Percentiles rank a stretch among this genome's conserved stretches.
Evolutionary conservation across 768 basidiomycete species (phyloP).

Genomic region (Lenzites betulinus): DNA sequence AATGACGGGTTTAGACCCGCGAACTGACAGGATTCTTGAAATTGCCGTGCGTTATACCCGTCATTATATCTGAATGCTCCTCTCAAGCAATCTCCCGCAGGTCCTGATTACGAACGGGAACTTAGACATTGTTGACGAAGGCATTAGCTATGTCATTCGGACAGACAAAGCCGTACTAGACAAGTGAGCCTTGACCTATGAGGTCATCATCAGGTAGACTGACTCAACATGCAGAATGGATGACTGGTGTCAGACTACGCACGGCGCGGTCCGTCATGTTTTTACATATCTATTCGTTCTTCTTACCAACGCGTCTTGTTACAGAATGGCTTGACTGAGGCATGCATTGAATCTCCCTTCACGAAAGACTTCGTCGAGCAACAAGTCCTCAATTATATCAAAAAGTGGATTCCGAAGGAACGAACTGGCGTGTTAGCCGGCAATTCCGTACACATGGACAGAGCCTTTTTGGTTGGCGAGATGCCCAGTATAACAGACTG

Average conservation of each 20-base stretch:
- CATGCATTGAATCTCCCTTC: constrained; percentile 74
- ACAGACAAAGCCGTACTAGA: constrained; percentile 73
- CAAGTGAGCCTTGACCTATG: constrained; percentile 45
- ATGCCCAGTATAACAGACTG: constrained; percentile 83
- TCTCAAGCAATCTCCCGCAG: constrained; percentile 39
- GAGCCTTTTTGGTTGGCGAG: constrained; percentile 65
- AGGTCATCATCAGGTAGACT: not conserved
- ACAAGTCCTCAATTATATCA: constrained; percentile 73
- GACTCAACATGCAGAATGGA: constrained; percentile 61
- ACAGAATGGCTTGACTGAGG: constrained; percentile 80
- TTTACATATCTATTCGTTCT: constrained; percentile 8
- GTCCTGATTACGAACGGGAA: constrained; percentile 89
- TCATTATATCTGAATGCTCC: not conserved
- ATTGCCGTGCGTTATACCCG: constrained; percentile 56
- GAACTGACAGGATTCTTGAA: constrained; percentile 74
- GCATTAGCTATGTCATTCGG: constrained; percentile 73
- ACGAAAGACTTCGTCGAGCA: constrained; percentile 59
- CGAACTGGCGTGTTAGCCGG: constrained; percentile 77
- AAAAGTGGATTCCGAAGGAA: constrained; percentile 77
- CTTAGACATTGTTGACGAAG: constrained; percentile 77
- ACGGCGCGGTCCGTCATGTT: constrained; percentile 57
- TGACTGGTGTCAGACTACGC: constrained; percentile 84
- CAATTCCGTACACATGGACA: constrained; percentile 84
- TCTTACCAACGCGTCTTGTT: not conserved
- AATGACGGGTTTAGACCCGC: constrained; percentile 77